phyloP scores from a whole-genome alignment of 1,284 basidiomycete species.

The Leccinum pseudoinsigne region DNA sequence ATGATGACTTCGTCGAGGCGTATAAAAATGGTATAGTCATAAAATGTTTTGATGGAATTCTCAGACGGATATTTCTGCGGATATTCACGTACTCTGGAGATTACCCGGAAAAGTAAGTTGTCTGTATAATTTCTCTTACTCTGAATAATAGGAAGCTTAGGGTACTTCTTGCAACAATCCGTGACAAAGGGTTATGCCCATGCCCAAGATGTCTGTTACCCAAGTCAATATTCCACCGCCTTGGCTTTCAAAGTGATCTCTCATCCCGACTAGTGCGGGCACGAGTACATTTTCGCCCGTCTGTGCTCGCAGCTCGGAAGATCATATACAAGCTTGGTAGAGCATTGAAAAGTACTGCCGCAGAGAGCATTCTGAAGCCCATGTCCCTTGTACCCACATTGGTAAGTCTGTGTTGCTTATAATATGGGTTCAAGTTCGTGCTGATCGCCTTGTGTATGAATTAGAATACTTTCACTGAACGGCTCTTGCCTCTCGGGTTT shows the following conservation, averaged over 20 bases:
- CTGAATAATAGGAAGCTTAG: slow-evolving; percentile 19
- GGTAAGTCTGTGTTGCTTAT: background rate
- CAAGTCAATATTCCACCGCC: slow-evolving; percentile 12
- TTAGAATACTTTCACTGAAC: background rate
- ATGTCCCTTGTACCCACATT: background rate
- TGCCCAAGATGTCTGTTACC: slow-evolving; percentile 36
- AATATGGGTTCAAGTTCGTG: no score
- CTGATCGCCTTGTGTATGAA: background rate
- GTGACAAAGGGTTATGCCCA: slow-evolving; percentile 31
- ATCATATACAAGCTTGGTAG: background rate
- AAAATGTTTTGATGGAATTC: background rate
- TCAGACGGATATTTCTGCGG: background rate
- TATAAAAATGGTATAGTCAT: background rate
- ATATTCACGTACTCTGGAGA: slow-evolving; percentile 9
- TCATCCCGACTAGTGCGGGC: background rate
- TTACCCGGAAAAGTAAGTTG: slow-evolving; percentile 8
- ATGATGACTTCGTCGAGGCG: background rate
- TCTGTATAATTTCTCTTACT: background rate
- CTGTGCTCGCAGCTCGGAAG: background rate
- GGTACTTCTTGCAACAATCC: slow-evolving; percentile 36
- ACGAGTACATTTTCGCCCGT: slow-evolving; percentile 9
- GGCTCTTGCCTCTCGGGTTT: background rate
- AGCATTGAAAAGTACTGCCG: background rate
- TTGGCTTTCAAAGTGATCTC: slow-evolving; percentile 2
- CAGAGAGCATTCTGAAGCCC: background rate